Conservation (phyloP, 495 filamentous ascomycete genomes). For the Pseudotulostoma volvatum region DNA sequence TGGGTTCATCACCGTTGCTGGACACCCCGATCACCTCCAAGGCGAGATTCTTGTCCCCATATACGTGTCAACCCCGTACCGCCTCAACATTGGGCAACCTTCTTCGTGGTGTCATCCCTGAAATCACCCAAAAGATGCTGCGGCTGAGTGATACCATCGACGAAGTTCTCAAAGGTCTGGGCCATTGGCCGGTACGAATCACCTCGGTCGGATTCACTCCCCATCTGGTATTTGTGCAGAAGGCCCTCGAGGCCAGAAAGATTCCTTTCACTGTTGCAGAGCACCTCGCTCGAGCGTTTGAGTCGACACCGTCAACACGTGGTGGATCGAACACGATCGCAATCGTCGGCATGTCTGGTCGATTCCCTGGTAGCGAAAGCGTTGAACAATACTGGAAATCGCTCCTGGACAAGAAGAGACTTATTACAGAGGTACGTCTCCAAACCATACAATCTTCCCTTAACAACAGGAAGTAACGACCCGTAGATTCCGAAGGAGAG, state of each 20-base stretch:
- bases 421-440: not conserved
- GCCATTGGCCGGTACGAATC: not conserved
- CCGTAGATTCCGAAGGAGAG: slow-evolving; percentile 8
- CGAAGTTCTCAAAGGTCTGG: slow-evolving; percentile 1
- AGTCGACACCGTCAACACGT: not conserved
- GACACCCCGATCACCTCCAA: slow-evolving; percentile 1
- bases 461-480: not conserved
- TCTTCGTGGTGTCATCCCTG: slow-evolving; percentile 3
- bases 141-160: slow-evolving; percentile 5
- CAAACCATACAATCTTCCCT: not conserved
- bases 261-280: not conserved
- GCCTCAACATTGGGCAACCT: slow-evolving; percentile 5
- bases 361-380: slow-evolving; percentile 9
- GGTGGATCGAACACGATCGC: slow-evolving; percentile 6
- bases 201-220: not conserved
- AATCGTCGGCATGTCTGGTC: slow-evolving; percentile 12
- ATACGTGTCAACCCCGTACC: slow-evolving; percentile 2
- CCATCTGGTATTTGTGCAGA: not conserved
- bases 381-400: slow-evolving; percentile 7
- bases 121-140: slow-evolving; percentile 5
- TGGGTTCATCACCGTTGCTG: slow-evolving; percentile 5
- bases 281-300: not conserved
- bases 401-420: slow-evolving; percentile 2
- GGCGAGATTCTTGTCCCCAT: slow-evolving; percentile 3
- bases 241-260: not conserved